Evolutionary conservation across 306 rosid species (phyloP).

Genomic region (Ochetophila trinervis): DNA sequence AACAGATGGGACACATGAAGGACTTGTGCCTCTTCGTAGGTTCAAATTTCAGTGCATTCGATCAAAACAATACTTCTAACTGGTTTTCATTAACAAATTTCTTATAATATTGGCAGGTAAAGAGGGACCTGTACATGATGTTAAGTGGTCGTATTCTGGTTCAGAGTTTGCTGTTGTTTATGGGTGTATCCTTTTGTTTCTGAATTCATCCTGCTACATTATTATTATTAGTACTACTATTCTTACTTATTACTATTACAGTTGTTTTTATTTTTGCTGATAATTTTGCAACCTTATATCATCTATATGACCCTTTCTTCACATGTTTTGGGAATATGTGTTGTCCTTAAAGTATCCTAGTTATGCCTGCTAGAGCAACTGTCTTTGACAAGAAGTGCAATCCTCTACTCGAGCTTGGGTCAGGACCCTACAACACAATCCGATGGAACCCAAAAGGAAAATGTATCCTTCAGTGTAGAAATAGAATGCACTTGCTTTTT

Average conservation of each 20-base stretch:
- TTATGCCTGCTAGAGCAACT: slow-evolving; percentile 94
- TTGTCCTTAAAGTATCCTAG: slow-evolving; percentile 59
- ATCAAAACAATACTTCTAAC: not conserved
- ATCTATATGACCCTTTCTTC: slow-evolving; percentile 13
- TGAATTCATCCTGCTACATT: not conserved
- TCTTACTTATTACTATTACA: too few species aligned
- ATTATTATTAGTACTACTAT: too few species aligned
- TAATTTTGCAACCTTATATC: not conserved
- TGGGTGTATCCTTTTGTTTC: slow-evolving; percentile 83
- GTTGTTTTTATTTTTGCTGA: not conserved
- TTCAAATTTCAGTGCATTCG: slow-evolving; percentile 7
- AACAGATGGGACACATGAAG: slow-evolving; percentile 79
- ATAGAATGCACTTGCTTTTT: slow-evolving; percentile 16
- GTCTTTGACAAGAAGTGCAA: slow-evolving; percentile 91
- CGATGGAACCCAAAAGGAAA: slow-evolving; percentile 92
- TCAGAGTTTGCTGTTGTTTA: slow-evolving; percentile 84
- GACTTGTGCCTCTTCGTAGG: slow-evolving; percentile 92
- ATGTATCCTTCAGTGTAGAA: slow-evolving; percentile 57
- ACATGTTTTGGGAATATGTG: slow-evolving; percentile 20
- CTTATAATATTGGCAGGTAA: slow-evolving; percentile 66
- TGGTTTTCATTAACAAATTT: slow-evolving; percentile 13
- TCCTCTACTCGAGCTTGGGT: slow-evolving; percentile 92
- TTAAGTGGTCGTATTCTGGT: slow-evolving; percentile 85
- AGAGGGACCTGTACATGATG: slow-evolving; percentile 96
- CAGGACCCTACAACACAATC: slow-evolving; percentile 89